Base-by-base conservation (phyloP, 1,139 yeast species). In the Zygoascus meyerae region DNA sequence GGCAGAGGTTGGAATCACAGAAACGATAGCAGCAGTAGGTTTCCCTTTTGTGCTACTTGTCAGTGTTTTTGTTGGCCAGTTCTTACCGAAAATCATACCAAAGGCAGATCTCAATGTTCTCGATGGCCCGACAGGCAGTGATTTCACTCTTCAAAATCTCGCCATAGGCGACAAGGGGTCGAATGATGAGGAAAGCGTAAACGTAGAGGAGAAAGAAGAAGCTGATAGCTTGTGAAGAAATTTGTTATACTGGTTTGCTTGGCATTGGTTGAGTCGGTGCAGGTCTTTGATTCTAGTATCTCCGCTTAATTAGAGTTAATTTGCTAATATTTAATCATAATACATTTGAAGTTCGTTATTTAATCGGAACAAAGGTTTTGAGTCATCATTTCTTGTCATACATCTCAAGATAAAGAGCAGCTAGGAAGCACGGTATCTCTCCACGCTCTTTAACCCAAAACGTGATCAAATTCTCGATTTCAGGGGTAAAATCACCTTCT, bases 11-110 rank as follows among this genome's bases (percentile, higher is more conserved):
- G 95, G 82, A 0, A 89, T 92, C 34, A 85, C 95, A 0, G 78
- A 83, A 61, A 86, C 96, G 0, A 79, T 75, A 50, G 97, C 92
- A 0, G 97, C 98, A 0, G 89, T 92, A 34, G 97, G 96, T 2
- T 92, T 92, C 60, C 98, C 98, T 0, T 85, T 87, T 1, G 87
- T 90, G 0, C 68, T 92, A 46, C 74, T 92, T 42, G 60, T 73
- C 16, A 75, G 87, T 46, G 86, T 86, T 48, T 78, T 78, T 32
- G 71, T 89, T 59, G 77, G 86, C 0, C 65, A 70, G 34, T 5
- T 68, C 34, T 81, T 92, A 70, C 87, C 86, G 0, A 63, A 64
- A 47, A 60, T 84, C 6, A 83, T 90, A 48, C 81, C 87, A 0
- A 55, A 60, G 35, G 79, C 78, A 1, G 87, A 85, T 47, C 67